Conservation (phyloP, 1,284 basidiomycete species). For the Ganoderma lucidum region DNA sequence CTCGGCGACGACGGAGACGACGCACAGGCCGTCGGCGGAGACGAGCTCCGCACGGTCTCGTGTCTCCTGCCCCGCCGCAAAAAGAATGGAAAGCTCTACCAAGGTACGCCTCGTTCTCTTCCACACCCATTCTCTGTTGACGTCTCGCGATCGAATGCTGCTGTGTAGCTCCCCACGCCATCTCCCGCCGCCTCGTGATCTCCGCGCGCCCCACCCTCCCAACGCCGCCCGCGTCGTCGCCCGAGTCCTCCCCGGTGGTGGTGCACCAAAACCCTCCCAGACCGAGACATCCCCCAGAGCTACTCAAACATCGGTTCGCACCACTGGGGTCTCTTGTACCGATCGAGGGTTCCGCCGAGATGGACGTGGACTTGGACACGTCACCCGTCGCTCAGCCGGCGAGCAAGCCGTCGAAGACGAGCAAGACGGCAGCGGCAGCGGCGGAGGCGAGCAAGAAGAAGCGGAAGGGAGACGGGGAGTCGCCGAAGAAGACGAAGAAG, state of each 20-base stretch:
- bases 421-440: slow-evolving; percentile 39
- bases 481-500: slow-evolving; percentile 52
- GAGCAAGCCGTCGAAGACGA: slow-evolving; percentile 22
- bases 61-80: slow-evolving; percentile 69
- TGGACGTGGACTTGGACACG: slow-evolving; percentile 36
- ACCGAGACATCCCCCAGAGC: slow-evolving; percentile 61
- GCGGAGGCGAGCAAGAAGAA: slow-evolving; percentile 21
- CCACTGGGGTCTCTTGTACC: slow-evolving; percentile 63
- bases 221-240: slow-evolving; percentile 39
- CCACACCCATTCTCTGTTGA: background rate
- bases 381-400: slow-evolving; percentile 29
- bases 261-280: slow-evolving; percentile 62
- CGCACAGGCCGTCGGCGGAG: slow-evolving; percentile 55
- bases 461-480: slow-evolving; percentile 33
- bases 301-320: slow-evolving; percentile 69
- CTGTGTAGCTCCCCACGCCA: slow-evolving; percentile 60
- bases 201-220: slow-evolving; percentile 55
- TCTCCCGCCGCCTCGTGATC: slow-evolving; percentile 65
- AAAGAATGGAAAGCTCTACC: slow-evolving; percentile 65
- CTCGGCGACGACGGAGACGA: slow-evolving; percentile 50
- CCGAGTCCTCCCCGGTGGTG: slow-evolving; percentile 35
- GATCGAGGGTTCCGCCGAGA: slow-evolving; percentile 26
- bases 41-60: slow-evolving; percentile 66
- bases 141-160: background rate
- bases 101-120: slow-evolving; percentile 49